Conservation (phyloP, 2,329 filamentous ascomycete genomes). For the Venturia carpophila region DNA sequence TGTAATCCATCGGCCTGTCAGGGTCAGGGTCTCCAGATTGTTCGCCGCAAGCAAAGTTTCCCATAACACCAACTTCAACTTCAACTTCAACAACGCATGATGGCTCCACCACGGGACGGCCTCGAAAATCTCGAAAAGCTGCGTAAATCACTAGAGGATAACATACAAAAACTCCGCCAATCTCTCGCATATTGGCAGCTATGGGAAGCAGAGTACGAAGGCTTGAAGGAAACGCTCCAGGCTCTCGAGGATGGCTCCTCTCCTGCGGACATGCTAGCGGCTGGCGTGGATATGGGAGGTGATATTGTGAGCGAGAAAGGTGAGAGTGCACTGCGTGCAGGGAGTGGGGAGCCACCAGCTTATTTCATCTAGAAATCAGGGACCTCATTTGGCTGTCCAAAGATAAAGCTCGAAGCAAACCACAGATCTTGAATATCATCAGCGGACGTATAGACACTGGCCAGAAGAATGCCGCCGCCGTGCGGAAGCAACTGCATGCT, state of each 20-base stretch:
- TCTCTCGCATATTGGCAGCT: slow-evolving; percentile 81
- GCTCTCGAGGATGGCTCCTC: slow-evolving; percentile 43
- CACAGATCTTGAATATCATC: slow-evolving; percentile 61
- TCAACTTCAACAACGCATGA: neutral
- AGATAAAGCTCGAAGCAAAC: slow-evolving; percentile 42
- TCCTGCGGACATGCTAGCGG: slow-evolving; percentile 45
- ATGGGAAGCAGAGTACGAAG: slow-evolving; percentile 88
- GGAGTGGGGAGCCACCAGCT: neutral
- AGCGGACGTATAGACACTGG: slow-evolving; percentile 68
- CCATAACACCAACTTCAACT: neutral
- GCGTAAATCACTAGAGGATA: slow-evolving; percentile 56
- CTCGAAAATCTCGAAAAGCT: slow-evolving; percentile 16
- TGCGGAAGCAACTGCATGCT: slow-evolving; percentile 63
- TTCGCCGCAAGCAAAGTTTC: neutral
- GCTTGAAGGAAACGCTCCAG: slow-evolving; percentile 70
- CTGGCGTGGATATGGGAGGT: slow-evolving; percentile 54
- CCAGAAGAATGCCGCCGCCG: slow-evolving; percentile 64
- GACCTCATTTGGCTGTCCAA: slow-evolving; percentile 44
- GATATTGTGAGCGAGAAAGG: slow-evolving; percentile 53
- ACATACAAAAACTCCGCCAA: slow-evolving; percentile 63
- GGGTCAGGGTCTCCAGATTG: neutral
- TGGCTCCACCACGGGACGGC: neutral
- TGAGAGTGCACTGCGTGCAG: slow-evolving; percentile 13
- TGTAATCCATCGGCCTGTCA: neutral
- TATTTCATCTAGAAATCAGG: slow-evolving; percentile 39